Evolutionary conservation across 2,329 filamentous ascomycete species (phyloP).

Genomic region (Malbranchea cinnamomea): DNA sequence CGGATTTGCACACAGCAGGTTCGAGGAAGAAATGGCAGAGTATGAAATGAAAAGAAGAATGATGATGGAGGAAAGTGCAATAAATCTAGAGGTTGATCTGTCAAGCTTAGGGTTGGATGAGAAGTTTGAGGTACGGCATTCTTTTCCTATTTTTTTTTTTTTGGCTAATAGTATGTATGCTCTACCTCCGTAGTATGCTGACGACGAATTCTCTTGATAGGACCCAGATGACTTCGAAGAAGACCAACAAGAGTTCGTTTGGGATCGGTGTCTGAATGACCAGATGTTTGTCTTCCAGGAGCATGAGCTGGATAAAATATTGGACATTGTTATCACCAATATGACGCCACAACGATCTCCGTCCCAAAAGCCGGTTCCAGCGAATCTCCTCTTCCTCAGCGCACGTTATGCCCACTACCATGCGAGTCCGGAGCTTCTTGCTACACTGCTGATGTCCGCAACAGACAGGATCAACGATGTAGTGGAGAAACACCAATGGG

Average conservation of each 20-base stretch:
- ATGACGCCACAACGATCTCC: conserved; percentile 95
- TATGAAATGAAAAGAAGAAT: conserved; percentile 77
- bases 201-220: too few species aligned
- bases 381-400: conserved; percentile 91
- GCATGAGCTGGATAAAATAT: conserved; percentile 73
- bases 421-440: conserved; percentile 69
- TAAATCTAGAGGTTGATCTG: conserved; percentile 89
- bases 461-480: conserved; percentile 96
- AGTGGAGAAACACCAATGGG: conserved; percentile 93
- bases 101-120: conserved; percentile 94
- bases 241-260: conserved; percentile 87
- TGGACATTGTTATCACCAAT: conserved; percentile 91
- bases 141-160: conserved; percentile 1
- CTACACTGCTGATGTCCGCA: conserved; percentile 63
- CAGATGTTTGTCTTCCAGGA: conserved; percentile 99
- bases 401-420: conserved; percentile 96
- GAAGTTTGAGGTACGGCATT: conserved; percentile 60
- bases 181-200: conserved; percentile 29
- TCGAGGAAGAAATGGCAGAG: conserved; percentile 95
- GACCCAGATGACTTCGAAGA: conserved; percentile 83
- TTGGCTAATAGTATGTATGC: conserved; percentile 6
- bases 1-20: conserved; percentile 80
- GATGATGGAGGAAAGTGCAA: conserved; percentile 99
- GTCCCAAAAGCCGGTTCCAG: conserved; percentile 93
- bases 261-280: conserved; percentile 85